These are phyloP conservation scores for Corylus heterophylla DNA, from an alignment of 306 rosid genomes.

Conservation along the genomic window DNA sequence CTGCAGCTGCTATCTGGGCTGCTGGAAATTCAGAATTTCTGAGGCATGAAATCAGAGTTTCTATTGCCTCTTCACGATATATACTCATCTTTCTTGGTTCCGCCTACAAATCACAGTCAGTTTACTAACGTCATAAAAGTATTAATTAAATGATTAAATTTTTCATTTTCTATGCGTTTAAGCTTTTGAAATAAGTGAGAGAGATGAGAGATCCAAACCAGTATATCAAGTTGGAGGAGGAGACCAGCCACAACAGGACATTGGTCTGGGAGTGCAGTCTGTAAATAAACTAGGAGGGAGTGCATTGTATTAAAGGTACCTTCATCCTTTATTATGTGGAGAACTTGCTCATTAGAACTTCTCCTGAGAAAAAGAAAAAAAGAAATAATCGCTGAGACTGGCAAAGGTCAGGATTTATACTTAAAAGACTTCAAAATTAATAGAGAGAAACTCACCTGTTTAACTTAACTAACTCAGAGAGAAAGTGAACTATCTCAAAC, in stretches of 20 bases:
- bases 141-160: no score
- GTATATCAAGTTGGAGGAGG: constrained; percentile 91
- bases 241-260: constrained; percentile 87
- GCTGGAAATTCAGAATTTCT: constrained; percentile 60
- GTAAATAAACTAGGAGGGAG: constrained; percentile 69
- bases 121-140: neutral
- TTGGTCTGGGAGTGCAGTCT: constrained; percentile 64
- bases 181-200: neutral
- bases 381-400: neutral
- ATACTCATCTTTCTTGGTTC: constrained; percentile 95
- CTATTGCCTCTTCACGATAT: constrained; percentile 93
- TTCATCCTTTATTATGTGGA: constrained; percentile 78
- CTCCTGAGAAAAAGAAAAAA: constrained; percentile 57
- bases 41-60: constrained; percentile 78
- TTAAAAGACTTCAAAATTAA: neutral
- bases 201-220: constrained; percentile 51
- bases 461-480: constrained; percentile 72
- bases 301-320: constrained; percentile 91
- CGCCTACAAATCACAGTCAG: constrained; percentile 44
- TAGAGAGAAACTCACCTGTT: constrained; percentile 52
- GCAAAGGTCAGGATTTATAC: constrained; percentile 8
- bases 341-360: constrained; percentile 70
- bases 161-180: no score
- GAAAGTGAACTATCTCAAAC: constrained; percentile 61
- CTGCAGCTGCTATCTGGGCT: constrained; percentile 74